A percentile compares a stretch with the other conserved stretches of the same genome.
Conservation (phyloP, 2,329 filamentous ascomycete species). For the Teratosphaeria gauchensis region DNA sequence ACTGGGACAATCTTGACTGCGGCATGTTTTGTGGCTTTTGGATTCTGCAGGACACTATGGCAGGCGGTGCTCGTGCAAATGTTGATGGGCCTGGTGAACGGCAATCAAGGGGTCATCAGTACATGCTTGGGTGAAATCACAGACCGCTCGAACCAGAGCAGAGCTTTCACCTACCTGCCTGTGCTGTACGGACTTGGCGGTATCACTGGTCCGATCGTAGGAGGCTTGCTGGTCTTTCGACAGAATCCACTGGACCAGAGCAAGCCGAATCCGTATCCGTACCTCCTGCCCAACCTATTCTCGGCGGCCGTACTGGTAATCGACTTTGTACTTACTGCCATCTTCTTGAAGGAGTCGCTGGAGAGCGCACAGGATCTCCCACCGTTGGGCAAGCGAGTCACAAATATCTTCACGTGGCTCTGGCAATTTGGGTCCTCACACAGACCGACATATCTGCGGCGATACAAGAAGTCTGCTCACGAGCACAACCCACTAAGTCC, state of each 20-base stretch:
- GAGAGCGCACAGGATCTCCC: constrained; percentile 56
- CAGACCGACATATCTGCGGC: constrained; percentile 50
- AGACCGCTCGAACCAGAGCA: constrained; percentile 86
- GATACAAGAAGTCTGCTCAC: constrained; percentile 8
- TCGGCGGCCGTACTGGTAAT: constrained; percentile 61
- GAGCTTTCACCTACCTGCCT: constrained; percentile 86
- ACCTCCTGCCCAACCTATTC: constrained; percentile 73
- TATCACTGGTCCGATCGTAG: constrained; percentile 86
- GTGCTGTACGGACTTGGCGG: constrained; percentile 93
- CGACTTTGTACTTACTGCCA: constrained; percentile 62
- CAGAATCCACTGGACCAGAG: constrained; percentile 46
- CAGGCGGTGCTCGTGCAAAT: constrained; percentile 80
- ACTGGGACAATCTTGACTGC: constrained; percentile 75
- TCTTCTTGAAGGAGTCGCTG: constrained; percentile 81
- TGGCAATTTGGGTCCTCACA: constrained; percentile 58
- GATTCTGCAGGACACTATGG: constrained; percentile 72
- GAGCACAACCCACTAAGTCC: constrained; percentile 2
- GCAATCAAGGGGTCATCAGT: constrained; percentile 87
- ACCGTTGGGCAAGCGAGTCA: constrained; percentile 49
- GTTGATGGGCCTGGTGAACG: constrained; percentile 86
- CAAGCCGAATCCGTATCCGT: constrained; percentile 58
- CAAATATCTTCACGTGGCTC: constrained; percentile 54
- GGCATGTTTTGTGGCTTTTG: constrained; percentile 73
- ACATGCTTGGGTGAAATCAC: constrained; percentile 93
- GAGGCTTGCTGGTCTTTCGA: constrained; percentile 67